Conservation (phyloP, 169 alveolate genomes). For the Babesia bigemina region DNA sequence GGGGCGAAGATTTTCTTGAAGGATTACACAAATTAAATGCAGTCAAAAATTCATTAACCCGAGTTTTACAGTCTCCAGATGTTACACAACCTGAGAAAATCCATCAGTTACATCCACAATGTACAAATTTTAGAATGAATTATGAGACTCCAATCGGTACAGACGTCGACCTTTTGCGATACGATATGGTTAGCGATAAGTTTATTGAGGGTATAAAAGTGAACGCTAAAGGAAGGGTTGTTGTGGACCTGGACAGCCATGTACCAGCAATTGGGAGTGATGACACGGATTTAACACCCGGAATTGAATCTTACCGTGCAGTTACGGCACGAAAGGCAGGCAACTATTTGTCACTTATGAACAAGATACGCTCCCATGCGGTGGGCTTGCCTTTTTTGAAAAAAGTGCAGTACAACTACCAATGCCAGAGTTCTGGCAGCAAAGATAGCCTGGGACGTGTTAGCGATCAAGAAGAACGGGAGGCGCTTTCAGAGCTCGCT, state of each 20-base stretch:
- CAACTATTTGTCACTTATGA: slow-evolving; percentile 7
- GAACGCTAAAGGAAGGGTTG: slow-evolving; percentile 53
- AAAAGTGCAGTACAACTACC: slow-evolving; percentile 51
- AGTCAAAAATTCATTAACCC: background rate
- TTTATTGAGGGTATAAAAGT: slow-evolving; percentile 52
- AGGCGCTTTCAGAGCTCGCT: slow-evolving; percentile 27
- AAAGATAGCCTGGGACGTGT: background rate
- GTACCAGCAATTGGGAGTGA: background rate
- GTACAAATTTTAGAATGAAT: slow-evolving; percentile 57
- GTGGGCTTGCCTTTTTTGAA: slow-evolving; percentile 41
- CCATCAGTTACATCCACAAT: slow-evolving; percentile 31
- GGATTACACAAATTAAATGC: slow-evolving; percentile 19
- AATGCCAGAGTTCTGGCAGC: slow-evolving; percentile 68
- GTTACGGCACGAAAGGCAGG: slow-evolving; percentile 25
- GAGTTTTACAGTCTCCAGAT: background rate
- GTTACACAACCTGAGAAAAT: background rate
- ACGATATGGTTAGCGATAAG: slow-evolving; percentile 42
- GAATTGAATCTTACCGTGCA: slow-evolving; percentile 42
- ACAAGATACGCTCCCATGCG: slow-evolving; percentile 5
- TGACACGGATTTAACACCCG: slow-evolving; percentile 1
- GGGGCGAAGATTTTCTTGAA: slow-evolving; percentile 2
- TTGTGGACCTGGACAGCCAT: slow-evolving; percentile 51
- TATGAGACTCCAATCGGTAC: slow-evolving; percentile 55
- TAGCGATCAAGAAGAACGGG: slow-evolving; percentile 8
- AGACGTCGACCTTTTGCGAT: slow-evolving; percentile 38